phyloP scores from a whole-genome alignment of 768 basidiomycete genomes.

The Boletellus emodensis region DNA sequence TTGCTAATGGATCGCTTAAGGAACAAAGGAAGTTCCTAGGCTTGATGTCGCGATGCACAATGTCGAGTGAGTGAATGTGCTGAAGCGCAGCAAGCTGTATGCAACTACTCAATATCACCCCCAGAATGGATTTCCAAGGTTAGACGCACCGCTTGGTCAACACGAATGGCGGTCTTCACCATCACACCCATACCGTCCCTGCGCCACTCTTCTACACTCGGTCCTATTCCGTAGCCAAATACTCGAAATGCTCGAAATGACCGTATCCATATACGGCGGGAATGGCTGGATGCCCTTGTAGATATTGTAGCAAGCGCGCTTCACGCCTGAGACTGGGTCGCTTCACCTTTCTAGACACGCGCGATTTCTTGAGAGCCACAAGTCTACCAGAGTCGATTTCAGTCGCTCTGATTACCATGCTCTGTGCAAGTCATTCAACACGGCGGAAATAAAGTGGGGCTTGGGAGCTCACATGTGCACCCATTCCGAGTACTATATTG shows the following conservation, averaged over 20 bases:
- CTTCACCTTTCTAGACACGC: slow-evolving; percentile 29
- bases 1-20: slow-evolving; percentile 19
- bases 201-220: slow-evolving; percentile 12
- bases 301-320: slow-evolving; percentile 23
- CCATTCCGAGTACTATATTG: not conserved
- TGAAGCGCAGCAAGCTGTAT: not conserved
- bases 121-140: too few species aligned
- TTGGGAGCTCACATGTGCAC: not conserved
- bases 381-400: not conserved
- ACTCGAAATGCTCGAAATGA: slow-evolving; percentile 34
- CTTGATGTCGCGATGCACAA: slow-evolving; percentile 37
- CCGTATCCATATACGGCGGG: slow-evolving; percentile 31
- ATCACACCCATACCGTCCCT: slow-evolving; percentile 13
- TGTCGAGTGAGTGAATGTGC: slow-evolving; percentile 10
- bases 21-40: slow-evolving; percentile 33
- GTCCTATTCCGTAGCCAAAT: slow-evolving; percentile 26
- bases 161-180: slow-evolving; percentile 19
- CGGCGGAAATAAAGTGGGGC: not conserved
- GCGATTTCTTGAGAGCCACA: slow-evolving; percentile 32
- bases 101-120: too few species aligned
- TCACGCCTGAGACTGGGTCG: slow-evolving; percentile 30
- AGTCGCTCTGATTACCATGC: not conserved
- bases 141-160: not conserved
- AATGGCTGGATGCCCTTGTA: slow-evolving; percentile 31
- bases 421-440: not conserved